These are phyloP conservation scores for Clonostachys sp. DNA, from an alignment of 2,329 filamentous ascomycete genomes.

Conservation along the genomic window DNA sequence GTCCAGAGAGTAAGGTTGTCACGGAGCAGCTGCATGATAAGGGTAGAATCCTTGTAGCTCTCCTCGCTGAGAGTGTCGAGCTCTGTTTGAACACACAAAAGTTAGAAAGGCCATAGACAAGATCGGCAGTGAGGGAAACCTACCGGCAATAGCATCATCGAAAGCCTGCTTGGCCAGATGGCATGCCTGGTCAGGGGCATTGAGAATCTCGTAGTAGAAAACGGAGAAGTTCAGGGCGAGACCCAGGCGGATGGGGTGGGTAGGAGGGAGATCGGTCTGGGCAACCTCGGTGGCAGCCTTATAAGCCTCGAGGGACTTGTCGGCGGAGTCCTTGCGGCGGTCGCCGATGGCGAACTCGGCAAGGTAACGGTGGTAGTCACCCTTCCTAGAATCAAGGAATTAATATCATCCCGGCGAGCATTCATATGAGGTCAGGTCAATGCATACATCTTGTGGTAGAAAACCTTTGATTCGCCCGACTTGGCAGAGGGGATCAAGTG, in stretches of 20 bases:
- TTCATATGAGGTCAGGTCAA: not conserved
- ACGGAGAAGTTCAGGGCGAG: constrained; percentile 98
- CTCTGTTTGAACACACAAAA: constrained; percentile 46
- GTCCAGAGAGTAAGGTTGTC: constrained; percentile 99
- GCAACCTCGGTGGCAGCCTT: constrained; percentile 96
- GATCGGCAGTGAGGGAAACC: constrained; percentile 86
- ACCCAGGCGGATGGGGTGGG: constrained; percentile 96
- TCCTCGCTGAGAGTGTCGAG: constrained; percentile 96
- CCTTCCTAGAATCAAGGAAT: constrained; percentile 67
- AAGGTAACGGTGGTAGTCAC: constrained; percentile 98
- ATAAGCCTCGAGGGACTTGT: constrained; percentile 95
- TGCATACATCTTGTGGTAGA: constrained; percentile 98
- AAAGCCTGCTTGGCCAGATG: constrained; percentile 99
- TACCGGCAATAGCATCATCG: constrained; percentile 89
- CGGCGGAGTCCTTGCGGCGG: constrained; percentile 90
- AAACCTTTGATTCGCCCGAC: constrained; percentile 97
- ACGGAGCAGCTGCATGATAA: constrained; percentile 97
- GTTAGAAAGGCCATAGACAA: constrained; percentile 57
- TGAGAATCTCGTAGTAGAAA: constrained; percentile 99
- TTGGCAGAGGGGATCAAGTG: constrained; percentile 92
- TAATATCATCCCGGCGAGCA: not conserved
- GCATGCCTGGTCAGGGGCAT: constrained; percentile 96
- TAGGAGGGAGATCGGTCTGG: constrained; percentile 94
- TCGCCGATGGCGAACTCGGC: constrained; percentile 94
- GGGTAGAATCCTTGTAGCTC: constrained; percentile 98